Conservation (phyloP, 495 filamentous ascomycete species). For the Cryomyces minteri region DNA sequence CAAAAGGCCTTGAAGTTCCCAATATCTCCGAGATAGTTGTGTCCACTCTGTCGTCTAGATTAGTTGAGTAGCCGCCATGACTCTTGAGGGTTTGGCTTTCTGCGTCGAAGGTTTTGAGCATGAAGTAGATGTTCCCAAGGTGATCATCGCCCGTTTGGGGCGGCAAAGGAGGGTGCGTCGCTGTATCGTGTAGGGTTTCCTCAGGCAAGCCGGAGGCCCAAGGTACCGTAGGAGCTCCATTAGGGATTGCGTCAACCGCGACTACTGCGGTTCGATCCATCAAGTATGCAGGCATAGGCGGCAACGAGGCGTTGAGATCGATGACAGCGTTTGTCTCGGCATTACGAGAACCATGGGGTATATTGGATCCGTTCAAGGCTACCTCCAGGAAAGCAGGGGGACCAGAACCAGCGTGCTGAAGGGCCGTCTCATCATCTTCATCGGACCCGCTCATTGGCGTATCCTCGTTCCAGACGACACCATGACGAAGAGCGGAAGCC, state of each 20-base stretch:
- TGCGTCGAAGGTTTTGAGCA: constrained; percentile 16
- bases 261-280: not conserved
- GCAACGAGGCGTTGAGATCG: not conserved
- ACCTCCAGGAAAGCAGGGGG: not conserved
- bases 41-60: not conserved
- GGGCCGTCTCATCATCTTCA: not conserved
- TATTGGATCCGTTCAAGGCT: not conserved
- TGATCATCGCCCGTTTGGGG: not conserved
- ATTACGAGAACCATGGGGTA: too few relatives aligned
- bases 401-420: too few relatives aligned
- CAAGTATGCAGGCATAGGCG: not conserved
- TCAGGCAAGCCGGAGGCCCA: not conserved
- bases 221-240: not conserved
- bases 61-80: not conserved
- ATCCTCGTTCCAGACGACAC: not conserved
- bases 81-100: constrained; percentile 7
- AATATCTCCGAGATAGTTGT: not conserved
- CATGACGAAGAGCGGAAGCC: too few relatives aligned
- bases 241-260: not conserved
- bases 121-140: constrained; percentile 11
- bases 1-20: not conserved
- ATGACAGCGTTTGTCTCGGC: too few relatives aligned
- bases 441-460: not conserved
- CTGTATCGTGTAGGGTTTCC: not conserved
- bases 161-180: not conserved